Evolutionary conservation across 129 eudicot species (phyloP).

Genomic region (Apium graveolens): DNA sequence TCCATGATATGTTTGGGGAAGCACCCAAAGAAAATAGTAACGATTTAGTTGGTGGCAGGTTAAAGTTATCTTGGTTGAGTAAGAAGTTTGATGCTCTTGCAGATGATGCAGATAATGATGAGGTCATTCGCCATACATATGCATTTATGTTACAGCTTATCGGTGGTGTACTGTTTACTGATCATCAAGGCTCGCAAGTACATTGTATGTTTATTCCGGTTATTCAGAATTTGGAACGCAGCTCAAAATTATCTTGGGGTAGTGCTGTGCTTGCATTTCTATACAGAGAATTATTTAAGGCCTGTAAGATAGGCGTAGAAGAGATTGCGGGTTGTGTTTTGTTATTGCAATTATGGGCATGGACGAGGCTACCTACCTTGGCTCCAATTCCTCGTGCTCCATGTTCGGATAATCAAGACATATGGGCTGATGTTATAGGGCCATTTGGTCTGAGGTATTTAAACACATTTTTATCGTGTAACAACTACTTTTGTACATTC

Average conservation of each 20-base stretch:
- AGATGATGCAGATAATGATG: background rate
- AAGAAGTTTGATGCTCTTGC: background rate
- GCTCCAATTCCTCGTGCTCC: background rate
- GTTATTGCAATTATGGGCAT: background rate
- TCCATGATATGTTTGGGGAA: no score
- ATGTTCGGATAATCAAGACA: no score
- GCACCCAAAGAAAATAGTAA: no score
- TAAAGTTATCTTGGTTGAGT: background rate
- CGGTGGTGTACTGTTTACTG: background rate
- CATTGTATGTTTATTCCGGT: background rate
- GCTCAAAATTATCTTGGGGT: background rate
- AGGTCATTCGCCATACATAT: background rate
- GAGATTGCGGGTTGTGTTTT: background rate
- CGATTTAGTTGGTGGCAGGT: no score
- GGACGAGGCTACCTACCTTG: background rate
- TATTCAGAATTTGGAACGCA: no score
- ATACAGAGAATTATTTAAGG: background rate
- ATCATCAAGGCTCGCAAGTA: background rate
- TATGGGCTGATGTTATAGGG: background rate
- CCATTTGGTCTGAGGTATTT: no score
- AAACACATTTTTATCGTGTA: no score
- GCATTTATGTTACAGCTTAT: background rate
- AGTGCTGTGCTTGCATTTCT: background rate
- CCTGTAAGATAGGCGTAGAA: background rate
- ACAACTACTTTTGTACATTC: no score